Base-by-base conservation (phyloP, 2,329 filamentous ascomycete species). In the Dothistroma pini region DNA sequence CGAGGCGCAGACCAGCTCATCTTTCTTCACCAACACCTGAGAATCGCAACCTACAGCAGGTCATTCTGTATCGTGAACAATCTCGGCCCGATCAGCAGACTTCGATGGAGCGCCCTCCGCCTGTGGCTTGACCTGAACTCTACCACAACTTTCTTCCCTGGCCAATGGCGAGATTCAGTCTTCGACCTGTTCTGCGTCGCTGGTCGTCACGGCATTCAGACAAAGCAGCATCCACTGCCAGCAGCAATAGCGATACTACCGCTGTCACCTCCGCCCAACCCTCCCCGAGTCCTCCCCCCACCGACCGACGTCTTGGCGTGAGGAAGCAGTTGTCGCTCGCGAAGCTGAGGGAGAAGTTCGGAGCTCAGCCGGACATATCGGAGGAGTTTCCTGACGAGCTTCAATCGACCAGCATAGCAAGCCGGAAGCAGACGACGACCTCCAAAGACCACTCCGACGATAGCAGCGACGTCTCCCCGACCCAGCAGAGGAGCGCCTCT, bases 151-250 rank as follows among this genome's bases (percentile, higher is more conserved):
- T 44, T 14, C 41, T n/a, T n/a, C 14, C 14, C 10, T 7, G 41
- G 34, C 38, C 41, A 54, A 68, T 68, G 66, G 59, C 65, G 51
- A 60, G 63, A 48, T 69, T 69, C 60, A 63, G 62, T 19, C 52
- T 67, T 7, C 60, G 66, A 16, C 67, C 66, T 44, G 64, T 68
- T 59, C 59, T 69, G 52, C 68, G 68, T 48, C 59, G 66, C 35
- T 60, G 64, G 54, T 64, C 63, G 38, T 63, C 65, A 29, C 63
- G 62, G 44, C 63, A 63, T 61, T 64, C 63, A 51, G 62, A 57
- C 57, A 57, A 65, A 60, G 60, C 56, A 60, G 58, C 58, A 38
- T 65, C 66, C 14, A 61, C 61, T 48, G 57, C 58, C 55, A 63
- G 61, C 66, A 61, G 61, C 56, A 44, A 58, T 58, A 65, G 61